Evolutionary conservation across 352 stramenopile genomes (phyloP).

Genomic region (Bremia lactucae): DNA sequence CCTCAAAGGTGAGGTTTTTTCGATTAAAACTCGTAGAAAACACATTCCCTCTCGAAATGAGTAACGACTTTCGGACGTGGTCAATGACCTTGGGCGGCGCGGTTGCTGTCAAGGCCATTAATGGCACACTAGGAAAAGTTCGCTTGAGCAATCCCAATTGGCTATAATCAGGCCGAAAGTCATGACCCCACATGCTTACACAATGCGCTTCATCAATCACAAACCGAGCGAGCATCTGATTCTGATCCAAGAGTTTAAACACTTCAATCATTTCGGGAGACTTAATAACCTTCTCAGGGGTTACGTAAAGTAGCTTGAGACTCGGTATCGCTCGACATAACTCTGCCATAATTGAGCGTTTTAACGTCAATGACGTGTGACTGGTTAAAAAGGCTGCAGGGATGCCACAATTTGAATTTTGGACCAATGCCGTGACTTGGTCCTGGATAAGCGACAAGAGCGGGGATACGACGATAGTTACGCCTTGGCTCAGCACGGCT

Average conservation of each 20-base stretch:
- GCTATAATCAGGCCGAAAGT: conserved; percentile 88
- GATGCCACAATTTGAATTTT: conserved; percentile 50
- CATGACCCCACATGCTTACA: conserved; percentile 83
- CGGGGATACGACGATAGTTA: conserved; percentile 91
- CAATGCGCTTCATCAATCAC: conserved; percentile 92
- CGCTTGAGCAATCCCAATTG: conserved; percentile 86
- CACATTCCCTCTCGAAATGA: conserved; percentile 65
- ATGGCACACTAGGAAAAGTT: conserved; percentile 84
- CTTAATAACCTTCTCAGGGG: conserved; percentile 89
- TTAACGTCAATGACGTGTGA: conserved; percentile 51
- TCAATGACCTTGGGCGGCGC: conserved; percentile 80
- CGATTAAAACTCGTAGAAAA: conserved; percentile 91
- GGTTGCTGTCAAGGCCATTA: conserved; percentile 90
- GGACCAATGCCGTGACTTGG: conserved; percentile 79
- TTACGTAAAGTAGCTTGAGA: conserved; percentile 90
- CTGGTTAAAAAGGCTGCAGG: conserved; percentile 67
- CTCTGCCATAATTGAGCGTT: conserved; percentile 62
- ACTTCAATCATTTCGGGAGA: conserved; percentile 62
- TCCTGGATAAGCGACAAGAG: conserved; percentile 92
- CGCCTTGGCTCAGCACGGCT: conserved; percentile 43
- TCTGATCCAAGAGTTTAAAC: conserved; percentile 24
- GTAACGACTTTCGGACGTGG: conserved; percentile 63
- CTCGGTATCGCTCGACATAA: conserved; percentile 60
- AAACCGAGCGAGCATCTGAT: conserved; percentile 84
- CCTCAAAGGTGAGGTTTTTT: conserved; percentile 88